phyloP scores from a whole-genome alignment of 345 rosid species.

The Rhodamnia rubescens region DNA sequence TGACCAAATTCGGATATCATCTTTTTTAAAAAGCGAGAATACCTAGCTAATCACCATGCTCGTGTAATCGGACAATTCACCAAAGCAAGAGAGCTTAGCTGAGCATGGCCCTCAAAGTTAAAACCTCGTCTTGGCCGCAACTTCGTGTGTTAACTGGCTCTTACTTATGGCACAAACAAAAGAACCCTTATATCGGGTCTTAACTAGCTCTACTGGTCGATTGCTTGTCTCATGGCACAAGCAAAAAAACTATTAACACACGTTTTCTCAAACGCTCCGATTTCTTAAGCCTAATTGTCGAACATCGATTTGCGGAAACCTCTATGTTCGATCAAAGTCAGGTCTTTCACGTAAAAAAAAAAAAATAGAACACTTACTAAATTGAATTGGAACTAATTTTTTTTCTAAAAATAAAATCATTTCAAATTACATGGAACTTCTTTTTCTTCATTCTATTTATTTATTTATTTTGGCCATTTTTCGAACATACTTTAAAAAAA shows the following conservation, averaged over 20 bases:
- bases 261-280: accelerated
- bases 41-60: no score
- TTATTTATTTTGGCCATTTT: no score
- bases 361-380: neutral
- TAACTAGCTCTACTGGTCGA: neutral
- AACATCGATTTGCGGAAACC: neutral
- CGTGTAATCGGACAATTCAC: no score
- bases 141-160: no score
- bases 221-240: neutral
- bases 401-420: no score
- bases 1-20: neutral
- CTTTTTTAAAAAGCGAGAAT: no score
- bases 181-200: neutral
- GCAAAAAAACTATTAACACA: accelerated
- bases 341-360: neutral
- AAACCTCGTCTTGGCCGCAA: accelerated
- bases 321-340: neutral
- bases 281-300: accelerated
- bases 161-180: neutral
- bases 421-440: no score
- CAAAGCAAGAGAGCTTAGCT: neutral
- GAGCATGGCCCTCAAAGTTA: neutral
- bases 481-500: no score
- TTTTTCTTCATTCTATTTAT: no score
- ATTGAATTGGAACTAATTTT: neutral